Evolutionary conservation across 1,284 basidiomycete species (phyloP), one percentile per base, ranked within the genome.

Genomic region (Cryptococcus sp.): DNA sequence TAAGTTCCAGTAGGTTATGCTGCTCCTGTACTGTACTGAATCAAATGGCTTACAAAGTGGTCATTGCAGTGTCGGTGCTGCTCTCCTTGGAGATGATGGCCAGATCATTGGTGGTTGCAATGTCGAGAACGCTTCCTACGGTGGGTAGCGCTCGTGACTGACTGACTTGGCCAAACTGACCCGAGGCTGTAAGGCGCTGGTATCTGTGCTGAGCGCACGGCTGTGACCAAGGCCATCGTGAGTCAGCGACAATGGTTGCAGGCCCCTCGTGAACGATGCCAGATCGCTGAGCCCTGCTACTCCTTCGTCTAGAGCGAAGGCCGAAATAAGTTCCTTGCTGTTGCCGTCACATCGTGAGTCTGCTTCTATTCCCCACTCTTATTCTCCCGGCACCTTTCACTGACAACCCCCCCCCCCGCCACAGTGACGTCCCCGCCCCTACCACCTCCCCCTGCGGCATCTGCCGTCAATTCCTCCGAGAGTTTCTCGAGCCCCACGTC

Each of bases 121-220:
- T 69, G 82, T 95, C 57, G 92, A 96, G 78, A 95, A 95, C 68
- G 90, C 90, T 0, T 89, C 89, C 0, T 93, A 91, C 71, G 88
- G 92, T 88, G 51, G 50, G 79, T 67, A 16, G 2, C n/a, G 15
- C 20, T 12, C 38, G n/a, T 7, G 38, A 33, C 18, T 47, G n/a
- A 44, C 39, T 5, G 28, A 18, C 15, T 49, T 15, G 28, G 0
- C 9, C 28, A 33, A 4, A 33, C 28, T 33, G 28, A 33, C 28
- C 4, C 4, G 28, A 33, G 28, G 9, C 28, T 4, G 5, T 9
- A 56, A 79, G 79, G 78, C 8, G 78, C 70, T 0, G 73, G 71
- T 0, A 91, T 94, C 58, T 96, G 91, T 64, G 92, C 91, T 0
- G 91, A 96, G 72, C 80, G 91, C 35, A 93, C 90, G 0, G 91